phyloP scores from a whole-genome alignment of 495 filamentous ascomycete species.

The Lichenothelia convexa region DNA sequence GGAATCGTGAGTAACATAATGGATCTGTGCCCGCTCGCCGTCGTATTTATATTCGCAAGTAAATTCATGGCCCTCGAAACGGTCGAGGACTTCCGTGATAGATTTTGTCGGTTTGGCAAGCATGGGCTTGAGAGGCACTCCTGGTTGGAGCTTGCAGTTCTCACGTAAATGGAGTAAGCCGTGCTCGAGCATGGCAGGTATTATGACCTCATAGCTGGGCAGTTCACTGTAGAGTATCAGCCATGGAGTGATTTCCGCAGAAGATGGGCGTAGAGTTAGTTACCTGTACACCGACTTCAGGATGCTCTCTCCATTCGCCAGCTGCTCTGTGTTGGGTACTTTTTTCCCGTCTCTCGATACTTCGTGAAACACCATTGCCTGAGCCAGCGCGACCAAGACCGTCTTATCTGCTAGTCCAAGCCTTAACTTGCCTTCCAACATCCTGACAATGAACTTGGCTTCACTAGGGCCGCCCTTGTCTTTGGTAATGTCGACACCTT shows the following conservation, averaged over 20 bases:
- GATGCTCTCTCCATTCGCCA: constrained; percentile 65
- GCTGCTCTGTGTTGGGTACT: constrained; percentile 48
- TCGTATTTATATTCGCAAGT: constrained; percentile 99
- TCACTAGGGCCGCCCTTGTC: constrained; percentile 90
- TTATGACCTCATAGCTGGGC: constrained; percentile 86
- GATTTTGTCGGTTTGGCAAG: constrained; percentile 96
- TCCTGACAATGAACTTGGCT: constrained; percentile 82
- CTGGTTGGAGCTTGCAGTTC: constrained; percentile 81
- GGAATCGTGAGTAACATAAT: constrained; percentile 78
- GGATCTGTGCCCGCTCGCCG: constrained; percentile 90
- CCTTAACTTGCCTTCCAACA: constrained; percentile 82
- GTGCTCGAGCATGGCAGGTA: constrained; percentile 70
- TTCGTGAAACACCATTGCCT: constrained; percentile 74
- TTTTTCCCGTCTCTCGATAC: constrained; percentile 44
- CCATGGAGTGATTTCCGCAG: constrained; percentile 2
- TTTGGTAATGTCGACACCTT: constrained; percentile 67
- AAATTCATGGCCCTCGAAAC: constrained; percentile 87
- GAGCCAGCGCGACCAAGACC: constrained; percentile 70
- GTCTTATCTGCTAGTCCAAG: constrained; percentile 86
- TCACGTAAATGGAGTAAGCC: constrained; percentile 68
- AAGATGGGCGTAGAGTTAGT: constrained; percentile 6
- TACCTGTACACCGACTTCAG: constrained; percentile 84
- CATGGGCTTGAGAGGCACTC: constrained; percentile 95
- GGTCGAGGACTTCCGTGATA: constrained; percentile 94
- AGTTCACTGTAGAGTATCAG: constrained; percentile 61